Percentiles rank a stretch among this genome's conserved stretches.
Evolutionary conservation across 176 grass and related monocot species (phyloP).

Genomic region (Guadua angustifolia): DNA sequence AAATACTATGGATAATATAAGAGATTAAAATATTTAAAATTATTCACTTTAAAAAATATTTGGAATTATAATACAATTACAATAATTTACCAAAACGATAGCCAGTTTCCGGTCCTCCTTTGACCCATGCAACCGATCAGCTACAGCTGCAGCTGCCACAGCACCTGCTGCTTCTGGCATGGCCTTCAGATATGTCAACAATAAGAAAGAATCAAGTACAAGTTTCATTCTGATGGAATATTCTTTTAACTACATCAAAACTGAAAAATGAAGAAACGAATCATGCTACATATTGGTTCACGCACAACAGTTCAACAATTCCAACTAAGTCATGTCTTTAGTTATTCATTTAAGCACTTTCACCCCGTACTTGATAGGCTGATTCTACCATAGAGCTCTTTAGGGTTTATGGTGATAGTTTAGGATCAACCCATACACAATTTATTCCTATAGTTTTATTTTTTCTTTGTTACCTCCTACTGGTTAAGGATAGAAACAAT

Average conservation of each 20-base stretch:
- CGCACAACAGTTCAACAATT: slow-evolving; percentile 24
- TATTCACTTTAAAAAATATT: background rate
- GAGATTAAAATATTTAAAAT: slow-evolving; percentile 11
- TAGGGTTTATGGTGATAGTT: background rate
- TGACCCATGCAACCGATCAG: slow-evolving; percentile 85
- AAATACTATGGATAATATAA: background rate
- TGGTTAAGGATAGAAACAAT: slow-evolving; percentile 27
- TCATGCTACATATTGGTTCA: background rate
- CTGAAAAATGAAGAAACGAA: slow-evolving; percentile 12
- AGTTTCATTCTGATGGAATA: slow-evolving; percentile 26
- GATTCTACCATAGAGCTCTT: slow-evolving; percentile 9
- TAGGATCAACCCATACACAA: background rate
- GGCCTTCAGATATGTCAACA: slow-evolving; percentile 58
- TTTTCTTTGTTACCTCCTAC: slow-evolving; percentile 7
- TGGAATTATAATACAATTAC: background rate
- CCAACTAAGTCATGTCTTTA: background rate
- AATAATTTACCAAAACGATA: slow-evolving; percentile 81
- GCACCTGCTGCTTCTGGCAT: slow-evolving; percentile 97
- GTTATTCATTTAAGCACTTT: slow-evolving; percentile 16
- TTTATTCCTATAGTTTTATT: slow-evolving; percentile 21
- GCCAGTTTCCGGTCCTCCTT: slow-evolving; percentile 88
- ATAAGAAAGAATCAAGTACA: slow-evolving; percentile 44
- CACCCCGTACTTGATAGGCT: background rate
- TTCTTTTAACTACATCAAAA: slow-evolving; percentile 23
- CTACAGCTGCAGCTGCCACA: slow-evolving; percentile 95